Base-by-base conservation (phyloP, 2,329 filamentous ascomycete species). In the Alternaria longipes region DNA sequence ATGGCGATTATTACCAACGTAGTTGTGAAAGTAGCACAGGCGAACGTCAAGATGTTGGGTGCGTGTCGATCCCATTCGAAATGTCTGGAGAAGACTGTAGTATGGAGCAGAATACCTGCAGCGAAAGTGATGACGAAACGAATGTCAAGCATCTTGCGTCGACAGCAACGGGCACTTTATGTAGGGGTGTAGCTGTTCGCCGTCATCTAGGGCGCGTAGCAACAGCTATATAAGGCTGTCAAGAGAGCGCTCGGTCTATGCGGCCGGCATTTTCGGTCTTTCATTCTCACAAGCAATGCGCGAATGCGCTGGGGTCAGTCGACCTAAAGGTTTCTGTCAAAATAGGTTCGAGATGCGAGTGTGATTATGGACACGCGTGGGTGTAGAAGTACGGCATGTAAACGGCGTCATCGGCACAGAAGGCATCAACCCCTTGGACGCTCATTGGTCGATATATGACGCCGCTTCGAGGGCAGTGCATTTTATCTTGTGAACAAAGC, bases 401-500 rank as follows among this genome's bases (percentile, higher is more conserved):
- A 20, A 49, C 18, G 7, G 12, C 45, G 45, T 49, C 28, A 49
- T 14, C 28, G 7, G n/a, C 26, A 12, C 11, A n/a, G 28, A 8
- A 28, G 28, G n/a, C 28, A 49, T 18, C 4, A 34, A 16, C 11
- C 22, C 28, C 28, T 30, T 20, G n/a, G 20, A 34, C 12, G 4
- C 28, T 49, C 18, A 49, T 32, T 49, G 45, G 28, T 14, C 14
- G 20, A 49, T 5, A 22, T 14, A 14, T 26, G 45, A 22, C 46
- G 8, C 30, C 40, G 18, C 40, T 36, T 8, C 24, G 12, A 42
- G 11, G 14, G 12, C 32, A 8, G 30, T 4, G 30, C 20, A 20
- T 20, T 4, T n/a, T 56, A 70, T 30, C 45, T 59, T 3, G 65
- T 66, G 40, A 74, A 74, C 24, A 74, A 42, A 9, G 64, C 66